Base-by-base conservation (phyloP, 1,284 basidiomycete species). In the Boletus subluridellus region DNA sequence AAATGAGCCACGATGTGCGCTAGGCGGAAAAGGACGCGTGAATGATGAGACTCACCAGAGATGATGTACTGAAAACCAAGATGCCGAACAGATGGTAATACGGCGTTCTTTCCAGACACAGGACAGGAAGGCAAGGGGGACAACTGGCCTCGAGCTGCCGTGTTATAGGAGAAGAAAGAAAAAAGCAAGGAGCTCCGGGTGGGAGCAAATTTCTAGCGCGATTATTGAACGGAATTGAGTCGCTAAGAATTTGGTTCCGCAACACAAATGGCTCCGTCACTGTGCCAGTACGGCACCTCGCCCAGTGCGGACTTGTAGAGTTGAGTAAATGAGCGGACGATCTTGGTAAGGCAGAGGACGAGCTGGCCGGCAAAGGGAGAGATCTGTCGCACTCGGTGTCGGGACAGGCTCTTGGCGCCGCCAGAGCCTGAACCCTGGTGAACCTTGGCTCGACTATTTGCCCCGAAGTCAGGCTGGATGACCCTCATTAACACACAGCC, bases 401-500 rank as follows among this genome's bases (percentile, higher is more conserved):
- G 69, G 69, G 68, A 59, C 67, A 67, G 68, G 58, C 58, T 70
- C 69, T 69, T 71, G 67, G 67, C 67, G 63, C 65, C 65, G 70
- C 66, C 61, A 66, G 66, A 72, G 68, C 45, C 55, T 64, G 70
- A 68, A 72, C 70, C 68, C 68, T 72, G 70, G 58, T 49, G 58
- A 71, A 73, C 66, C 64, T 63, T 70, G 58, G 60, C 62, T 60
- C 52, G 66, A 62, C 56, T 66, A 71, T 65, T 71, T 75, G 55
- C 69, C 60, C 68, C 67, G 65, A 65, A 73, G 64, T 67, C 58
- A 68, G 62, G 62, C 38, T 61, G 65, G 55, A 63, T 52, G 69
- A 65, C 63, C 65, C 69, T 72, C 72, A 70, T 72, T 72, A 70
- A 61, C 69, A 75, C 70, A 75, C 73, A 72, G 70, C 70, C 73